Conservation (phyloP, 345 rosid species). For the Firmiana major region DNA sequence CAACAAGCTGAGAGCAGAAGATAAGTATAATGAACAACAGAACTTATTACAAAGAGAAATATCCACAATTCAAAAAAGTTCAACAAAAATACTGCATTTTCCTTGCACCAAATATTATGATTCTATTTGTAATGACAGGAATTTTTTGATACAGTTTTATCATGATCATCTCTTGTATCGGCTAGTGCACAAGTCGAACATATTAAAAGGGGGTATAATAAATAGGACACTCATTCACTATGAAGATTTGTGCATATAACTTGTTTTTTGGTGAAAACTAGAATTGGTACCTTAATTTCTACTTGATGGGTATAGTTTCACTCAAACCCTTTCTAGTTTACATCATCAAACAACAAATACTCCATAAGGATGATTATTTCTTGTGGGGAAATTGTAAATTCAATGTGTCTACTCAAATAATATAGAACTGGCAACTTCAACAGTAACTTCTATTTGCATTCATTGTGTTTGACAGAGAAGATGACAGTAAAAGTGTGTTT, state of each 20-base stretch:
- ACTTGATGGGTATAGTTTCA: not conserved
- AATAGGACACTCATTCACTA: not conserved
- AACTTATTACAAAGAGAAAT: not conserved
- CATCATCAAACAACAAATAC: not conserved
- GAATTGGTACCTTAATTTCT: not conserved
- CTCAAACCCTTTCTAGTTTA: not conserved
- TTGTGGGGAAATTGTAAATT: not conserved
- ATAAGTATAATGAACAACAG: not conserved
- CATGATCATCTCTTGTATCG: conserved; percentile 1
- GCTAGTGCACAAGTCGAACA: not conserved
- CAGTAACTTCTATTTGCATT: not conserved
- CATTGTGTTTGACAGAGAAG: not conserved
- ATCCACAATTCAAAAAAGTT: not conserved
- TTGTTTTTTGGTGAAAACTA: not conserved
- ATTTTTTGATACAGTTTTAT: not conserved
- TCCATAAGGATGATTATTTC: not conserved
- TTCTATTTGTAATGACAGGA: not conserved
- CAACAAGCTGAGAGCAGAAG: conserved; percentile 4
- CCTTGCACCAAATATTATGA: not conserved
- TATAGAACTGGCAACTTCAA: not conserved
- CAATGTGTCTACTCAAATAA: not conserved
- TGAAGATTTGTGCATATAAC: not conserved
- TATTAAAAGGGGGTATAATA: not conserved
- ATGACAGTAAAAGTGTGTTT: not conserved
- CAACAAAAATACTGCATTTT: not conserved